phyloP scores from a whole-genome alignment of 176 grass and related monocot species.

The Oryza brachyantha region DNA sequence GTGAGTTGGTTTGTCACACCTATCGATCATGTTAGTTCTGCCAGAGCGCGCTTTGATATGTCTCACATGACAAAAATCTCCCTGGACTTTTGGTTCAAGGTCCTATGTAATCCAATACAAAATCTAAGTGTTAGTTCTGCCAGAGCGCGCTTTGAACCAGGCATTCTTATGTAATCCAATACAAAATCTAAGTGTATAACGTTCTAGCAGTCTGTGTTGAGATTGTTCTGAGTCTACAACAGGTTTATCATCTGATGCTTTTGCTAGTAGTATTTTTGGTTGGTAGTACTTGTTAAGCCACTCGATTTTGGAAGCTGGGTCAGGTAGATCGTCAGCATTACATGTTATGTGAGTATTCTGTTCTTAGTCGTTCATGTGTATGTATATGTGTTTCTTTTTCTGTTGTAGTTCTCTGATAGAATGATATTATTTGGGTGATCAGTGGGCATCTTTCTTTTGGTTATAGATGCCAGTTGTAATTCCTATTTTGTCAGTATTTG shows the following conservation, averaged over 20 bases:
- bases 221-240: neutral
- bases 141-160: no score
- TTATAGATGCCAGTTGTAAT: neutral
- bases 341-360: neutral
- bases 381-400: neutral
- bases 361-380: neutral
- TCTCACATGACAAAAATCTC: neutral
- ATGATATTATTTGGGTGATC: neutral
- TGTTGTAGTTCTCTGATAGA: neutral
- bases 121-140: neutral
- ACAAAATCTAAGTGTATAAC: neutral
- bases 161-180: neutral
- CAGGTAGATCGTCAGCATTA: neutral
- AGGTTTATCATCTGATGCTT: neutral
- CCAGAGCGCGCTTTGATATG: neutral
- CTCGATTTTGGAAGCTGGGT: neutral
- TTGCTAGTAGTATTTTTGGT: neutral
- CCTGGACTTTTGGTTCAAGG: neutral
- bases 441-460: neutral
- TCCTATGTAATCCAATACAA: neutral
- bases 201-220: neutral
- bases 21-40: neutral
- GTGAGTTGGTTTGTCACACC: neutral
- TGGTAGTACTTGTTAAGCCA: neutral
- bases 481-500: neutral